phyloP scores from a whole-genome alignment of 2,329 filamentous ascomycete species.

The Cordyceps javanica region DNA sequence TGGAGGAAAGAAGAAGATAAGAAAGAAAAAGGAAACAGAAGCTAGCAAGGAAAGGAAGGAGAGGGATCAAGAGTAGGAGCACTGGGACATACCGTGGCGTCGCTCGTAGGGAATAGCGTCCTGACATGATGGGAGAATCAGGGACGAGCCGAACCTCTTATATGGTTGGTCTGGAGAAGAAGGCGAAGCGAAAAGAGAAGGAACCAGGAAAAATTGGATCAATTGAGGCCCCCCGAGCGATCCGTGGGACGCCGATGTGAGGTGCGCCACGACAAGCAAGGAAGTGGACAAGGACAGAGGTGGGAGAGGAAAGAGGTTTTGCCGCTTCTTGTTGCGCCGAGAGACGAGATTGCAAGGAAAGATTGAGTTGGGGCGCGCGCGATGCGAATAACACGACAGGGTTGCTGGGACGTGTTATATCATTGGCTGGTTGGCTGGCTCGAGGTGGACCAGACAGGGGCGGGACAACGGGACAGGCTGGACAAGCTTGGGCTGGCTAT shows the following conservation, averaged over 20 bases:
- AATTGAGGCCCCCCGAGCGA: constrained; percentile 5
- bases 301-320: not conserved
- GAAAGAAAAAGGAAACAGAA: not conserved
- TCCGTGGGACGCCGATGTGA: constrained; percentile 8
- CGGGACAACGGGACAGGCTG: no score
- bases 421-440: no score
- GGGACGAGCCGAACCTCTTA: not conserved
- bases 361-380: constrained; percentile 2
- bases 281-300: not conserved
- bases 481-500: no score
- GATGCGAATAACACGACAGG: constrained; percentile 12
- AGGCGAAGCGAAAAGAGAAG: not conserved
- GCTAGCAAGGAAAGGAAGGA: not conserved
- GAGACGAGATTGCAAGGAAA: not conserved
- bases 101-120: constrained; percentile 32
- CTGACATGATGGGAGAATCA: constrained; percentile 25
- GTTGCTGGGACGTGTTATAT: constrained; percentile 2
- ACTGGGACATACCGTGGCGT: constrained; percentile 29
- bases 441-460: no score
- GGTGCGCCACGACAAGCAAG: constrained; percentile 10
- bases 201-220: not conserved
- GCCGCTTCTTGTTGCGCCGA: not conserved
- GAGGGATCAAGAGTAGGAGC: not conserved
- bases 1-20: constrained; percentile 13
- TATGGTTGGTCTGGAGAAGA: not conserved